Evolutionary conservation across 768 basidiomycete species (phyloP).

Genomic region (Clitopilus hobsonii): DNA sequence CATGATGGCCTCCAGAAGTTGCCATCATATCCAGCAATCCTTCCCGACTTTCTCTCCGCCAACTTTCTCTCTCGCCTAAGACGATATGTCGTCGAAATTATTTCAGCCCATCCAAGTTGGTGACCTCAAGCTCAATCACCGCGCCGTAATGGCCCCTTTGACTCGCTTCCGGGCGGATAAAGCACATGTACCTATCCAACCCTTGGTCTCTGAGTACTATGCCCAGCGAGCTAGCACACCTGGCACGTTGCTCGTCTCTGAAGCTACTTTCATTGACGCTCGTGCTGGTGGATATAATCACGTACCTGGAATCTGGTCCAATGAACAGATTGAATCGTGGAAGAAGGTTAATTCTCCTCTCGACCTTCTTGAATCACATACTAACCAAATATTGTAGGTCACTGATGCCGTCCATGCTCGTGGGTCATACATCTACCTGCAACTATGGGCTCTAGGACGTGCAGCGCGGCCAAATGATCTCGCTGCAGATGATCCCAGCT

Average conservation of each 20-base stretch:
- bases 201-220: conserved; percentile 41
- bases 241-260: conserved; percentile 49
- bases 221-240: conserved; percentile 36
- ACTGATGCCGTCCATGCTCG: conserved; percentile 49
- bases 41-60: background rate
- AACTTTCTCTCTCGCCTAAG: background rate
- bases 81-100: conserved; percentile 15
- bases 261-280: conserved; percentile 43
- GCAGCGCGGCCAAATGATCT: conserved; percentile 30
- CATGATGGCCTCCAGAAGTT: background rate
- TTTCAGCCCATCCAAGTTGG: conserved; percentile 39
- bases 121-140: conserved; percentile 29
- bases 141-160: conserved; percentile 38
- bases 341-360: conserved; percentile 32
- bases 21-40: background rate
- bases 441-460: conserved; percentile 57
- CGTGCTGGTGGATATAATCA: conserved; percentile 38
- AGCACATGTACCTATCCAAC: conserved; percentile 24
- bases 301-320: conserved; percentile 53
- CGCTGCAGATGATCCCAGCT: conserved; percentile 25
- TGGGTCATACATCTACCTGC: conserved; percentile 44
- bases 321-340: conserved; percentile 56
- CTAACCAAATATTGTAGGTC: conserved; percentile 28
- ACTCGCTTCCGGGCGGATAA: conserved; percentile 18
- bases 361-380: conserved; percentile 7